Evolutionary conservation across 2,329 filamentous ascomycete species (phyloP), one percentile per base, ranked within the genome.

Genomic region (Aspergillus glaucus): DNA sequence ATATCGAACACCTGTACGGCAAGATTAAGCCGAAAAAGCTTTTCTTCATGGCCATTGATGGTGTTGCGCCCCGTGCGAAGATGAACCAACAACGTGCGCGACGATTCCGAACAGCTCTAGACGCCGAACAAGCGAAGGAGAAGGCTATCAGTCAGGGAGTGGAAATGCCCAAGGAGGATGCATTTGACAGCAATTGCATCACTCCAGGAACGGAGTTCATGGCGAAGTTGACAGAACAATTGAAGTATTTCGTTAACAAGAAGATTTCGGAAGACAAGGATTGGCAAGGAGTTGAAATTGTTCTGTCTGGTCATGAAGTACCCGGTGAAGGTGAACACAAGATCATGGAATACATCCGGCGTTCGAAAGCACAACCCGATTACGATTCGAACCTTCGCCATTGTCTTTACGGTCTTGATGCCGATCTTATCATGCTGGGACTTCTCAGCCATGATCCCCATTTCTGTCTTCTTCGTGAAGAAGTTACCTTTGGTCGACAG

Each of bases 281-380:
- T 62, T 98, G 93, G 93, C 93, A 98, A 73, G 88, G 88, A 51
- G 93, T 94, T 56, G 91, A 97, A 65, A 85, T 98, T 60, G 90
- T 98, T 46, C 79, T 98, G 50, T 98, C 93, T 5, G 93, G 94
- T 47, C 94, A 98, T 65, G 94, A 98, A 70, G 92, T 97, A 22
- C 93, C 93, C 6, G 93, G 93, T 61, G 94, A 98, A 73, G 93
- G 93, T 61, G 93, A 98, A 71, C 93, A 98, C 77, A 98, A 98
- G 75, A 95, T 98, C 72, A 98, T 98, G 93, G 94, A 98, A 72
- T 98, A 98, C 71, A 98, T 98, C 69, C 87, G 93, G 59, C 88
- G 94, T 70, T 88, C 93, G 54, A 97, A 97, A 77, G 90, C 92
- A 44, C 93, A 98, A 70, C 88, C 88, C 2, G 82, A 85, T 55